Percentiles rank a stretch among this genome's conserved stretches.
These are phyloP conservation scores for Monosporascus ibericus DNA, from an alignment of 2,329 filamentous ascomycete species.

Conservation along the genomic window DNA sequence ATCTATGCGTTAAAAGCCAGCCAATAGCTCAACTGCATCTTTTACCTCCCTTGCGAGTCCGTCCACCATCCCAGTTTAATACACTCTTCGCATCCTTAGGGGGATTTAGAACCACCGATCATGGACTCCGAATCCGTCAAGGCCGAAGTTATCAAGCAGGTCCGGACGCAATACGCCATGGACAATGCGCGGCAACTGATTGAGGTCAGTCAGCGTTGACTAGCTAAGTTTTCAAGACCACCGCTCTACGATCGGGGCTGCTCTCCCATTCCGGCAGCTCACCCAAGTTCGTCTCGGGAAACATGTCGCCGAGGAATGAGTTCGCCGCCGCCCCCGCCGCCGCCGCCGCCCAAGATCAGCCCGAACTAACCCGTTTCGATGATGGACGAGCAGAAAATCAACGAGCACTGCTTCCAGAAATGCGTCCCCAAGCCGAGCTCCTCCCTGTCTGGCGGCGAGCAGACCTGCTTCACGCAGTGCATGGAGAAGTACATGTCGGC, in stretches of 20 bases:
- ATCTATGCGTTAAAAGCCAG: background rate
- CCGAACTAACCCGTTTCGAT: too few relatives aligned
- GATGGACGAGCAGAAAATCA: conserved; percentile 56
- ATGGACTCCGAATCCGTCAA: conserved; percentile 57
- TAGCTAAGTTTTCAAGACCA: too few relatives aligned
- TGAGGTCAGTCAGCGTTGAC: conserved; percentile 39
- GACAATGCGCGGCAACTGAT: conserved; percentile 66
- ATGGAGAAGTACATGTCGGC: conserved; percentile 81
- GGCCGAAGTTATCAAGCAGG: conserved; percentile 58
- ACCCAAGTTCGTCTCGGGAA: too few relatives aligned
- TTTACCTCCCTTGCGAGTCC: background rate
- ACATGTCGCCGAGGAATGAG: too few relatives aligned
- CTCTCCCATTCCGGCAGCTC: too few relatives aligned
- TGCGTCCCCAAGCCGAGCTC: conserved; percentile 66
- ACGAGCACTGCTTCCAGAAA: conserved; percentile 74
- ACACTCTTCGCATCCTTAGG: background rate
- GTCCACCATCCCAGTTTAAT: background rate
- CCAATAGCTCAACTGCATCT: background rate
- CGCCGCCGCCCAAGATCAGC: too few relatives aligned
- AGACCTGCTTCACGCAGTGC: conserved; percentile 66
- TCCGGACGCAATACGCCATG: conserved; percentile 58
- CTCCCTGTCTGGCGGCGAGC: conserved; percentile 61
- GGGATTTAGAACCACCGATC: conserved; percentile 11
- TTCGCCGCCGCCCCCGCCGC: too few relatives aligned
- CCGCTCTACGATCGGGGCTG: too few relatives aligned